Percentiles rank a stretch among this genome's conserved stretches.
These are phyloP conservation scores for Umbelopsis sp. DNA, from an alignment of 371 early-diverging fungal genomes.

Conservation along the genomic window DNA sequence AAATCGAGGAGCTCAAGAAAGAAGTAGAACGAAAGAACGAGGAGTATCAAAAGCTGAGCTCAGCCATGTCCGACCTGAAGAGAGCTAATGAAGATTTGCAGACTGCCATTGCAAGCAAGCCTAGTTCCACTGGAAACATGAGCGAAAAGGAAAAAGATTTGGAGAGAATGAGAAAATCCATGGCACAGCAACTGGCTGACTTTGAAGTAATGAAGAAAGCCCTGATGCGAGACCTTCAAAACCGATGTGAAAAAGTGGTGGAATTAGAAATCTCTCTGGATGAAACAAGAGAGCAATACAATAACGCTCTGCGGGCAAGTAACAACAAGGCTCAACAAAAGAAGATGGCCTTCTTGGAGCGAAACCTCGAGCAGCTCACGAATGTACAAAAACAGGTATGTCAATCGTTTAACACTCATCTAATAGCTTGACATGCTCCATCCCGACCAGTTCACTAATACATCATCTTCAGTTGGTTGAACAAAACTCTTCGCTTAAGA, in stretches of 20 bases:
- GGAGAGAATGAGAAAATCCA: slow-evolving; percentile 86
- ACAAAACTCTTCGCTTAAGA: slow-evolving; percentile 92
- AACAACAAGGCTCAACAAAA: slow-evolving; percentile 87
- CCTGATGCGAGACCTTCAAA: slow-evolving; percentile 93
- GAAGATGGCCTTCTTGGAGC: slow-evolving; percentile 94
- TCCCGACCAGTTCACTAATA: too few species aligned
- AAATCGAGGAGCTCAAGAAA: slow-evolving; percentile 75
- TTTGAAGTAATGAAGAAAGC: slow-evolving; percentile 97
- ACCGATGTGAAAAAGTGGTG: slow-evolving; percentile 93
- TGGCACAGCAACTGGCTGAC: slow-evolving; percentile 89
- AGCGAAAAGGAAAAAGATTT: slow-evolving; percentile 80
- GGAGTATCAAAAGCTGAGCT: slow-evolving; percentile 69
- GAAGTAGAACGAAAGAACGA: slow-evolving; percentile 73
- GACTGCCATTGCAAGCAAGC: slow-evolving; percentile 22
- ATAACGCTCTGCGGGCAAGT: slow-evolving; percentile 77
- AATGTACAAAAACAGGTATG: slow-evolving; percentile 86
- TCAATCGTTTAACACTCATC: background rate
- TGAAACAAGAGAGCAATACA: slow-evolving; percentile 90
- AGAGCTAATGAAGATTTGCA: slow-evolving; percentile 71
- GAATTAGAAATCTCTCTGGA: slow-evolving; percentile 95
- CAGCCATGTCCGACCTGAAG: slow-evolving; percentile 61
- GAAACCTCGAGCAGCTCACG: slow-evolving; percentile 93
- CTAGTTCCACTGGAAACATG: slow-evolving; percentile 9
- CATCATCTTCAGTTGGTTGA: slow-evolving; percentile 72
- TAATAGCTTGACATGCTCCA: too few species aligned